These are phyloP conservation scores for Gardenia jasminoides DNA, from an alignment of 257 asterid species.

Conservation along the genomic window DNA sequence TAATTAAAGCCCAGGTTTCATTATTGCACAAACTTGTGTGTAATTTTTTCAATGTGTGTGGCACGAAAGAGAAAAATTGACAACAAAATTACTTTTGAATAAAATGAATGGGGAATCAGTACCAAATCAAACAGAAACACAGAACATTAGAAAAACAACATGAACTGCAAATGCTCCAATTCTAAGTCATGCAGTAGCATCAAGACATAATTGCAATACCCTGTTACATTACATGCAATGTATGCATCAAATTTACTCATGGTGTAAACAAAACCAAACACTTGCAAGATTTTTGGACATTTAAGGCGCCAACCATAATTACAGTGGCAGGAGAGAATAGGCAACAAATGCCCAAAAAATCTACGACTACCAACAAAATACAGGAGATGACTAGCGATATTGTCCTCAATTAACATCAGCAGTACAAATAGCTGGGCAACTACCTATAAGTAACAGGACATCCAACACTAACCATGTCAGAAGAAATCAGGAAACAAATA, in stretches of 20 bases:
- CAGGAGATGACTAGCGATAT: not conserved
- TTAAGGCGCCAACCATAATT: not conserved
- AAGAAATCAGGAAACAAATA: not conserved
- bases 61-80: too few relatives aligned
- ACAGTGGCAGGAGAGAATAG: not conserved
- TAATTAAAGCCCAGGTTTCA: not conserved
- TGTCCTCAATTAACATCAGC: not conserved
- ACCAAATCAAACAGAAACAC: too few relatives aligned
- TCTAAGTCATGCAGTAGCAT: too few relatives aligned
- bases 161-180: too few relatives aligned
- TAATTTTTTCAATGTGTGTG: too few relatives aligned
- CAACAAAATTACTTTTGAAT: too few relatives aligned
- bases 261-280: not conserved
- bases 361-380: not conserved
- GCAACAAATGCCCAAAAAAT: not conserved
- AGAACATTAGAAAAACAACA: too few relatives aligned
- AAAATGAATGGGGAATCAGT: not conserved
- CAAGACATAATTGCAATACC: too few relatives aligned
- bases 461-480: too few relatives aligned
- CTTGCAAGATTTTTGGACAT: not conserved
- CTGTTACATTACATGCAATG: too few relatives aligned
- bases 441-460: not conserved
- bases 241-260: too few relatives aligned
- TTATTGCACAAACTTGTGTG: not conserved
- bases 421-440: not conserved